Evolutionary conservation across 2,329 filamentous ascomycete genomes (phyloP).

Genomic region (Lasiodiplodia sp.): DNA sequence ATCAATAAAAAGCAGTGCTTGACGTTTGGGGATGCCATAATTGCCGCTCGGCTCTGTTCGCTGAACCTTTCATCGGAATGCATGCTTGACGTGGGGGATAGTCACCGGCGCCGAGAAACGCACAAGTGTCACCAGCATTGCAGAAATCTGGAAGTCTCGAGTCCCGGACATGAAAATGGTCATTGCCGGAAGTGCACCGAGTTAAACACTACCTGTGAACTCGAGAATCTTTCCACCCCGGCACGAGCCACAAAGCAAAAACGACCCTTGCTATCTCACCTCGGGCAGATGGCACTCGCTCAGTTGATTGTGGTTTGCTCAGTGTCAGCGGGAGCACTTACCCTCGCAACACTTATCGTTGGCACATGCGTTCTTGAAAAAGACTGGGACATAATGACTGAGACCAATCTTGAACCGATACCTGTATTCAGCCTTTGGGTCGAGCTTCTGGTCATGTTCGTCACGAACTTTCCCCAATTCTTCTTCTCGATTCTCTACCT

Average conservation of each 20-base stretch:
- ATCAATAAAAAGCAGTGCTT: constrained; percentile 39
- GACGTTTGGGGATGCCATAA: constrained; percentile 42
- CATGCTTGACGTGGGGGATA: constrained; percentile 41
- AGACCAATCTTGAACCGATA: too few relatives aligned
- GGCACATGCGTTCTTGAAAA: not conserved
- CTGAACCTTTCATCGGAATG: constrained; percentile 39
- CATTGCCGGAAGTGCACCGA: constrained; percentile 43
- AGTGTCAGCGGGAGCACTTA: not conserved
- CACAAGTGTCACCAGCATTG: constrained; percentile 43
- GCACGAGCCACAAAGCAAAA: constrained; percentile 42
- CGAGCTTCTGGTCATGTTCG: constrained; percentile 36
- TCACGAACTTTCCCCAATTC: constrained; percentile 40
- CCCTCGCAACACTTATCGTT: not conserved
- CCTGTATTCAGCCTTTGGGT: not conserved
- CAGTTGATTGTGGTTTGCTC: constrained; percentile 34
- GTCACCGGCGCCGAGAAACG: constrained; percentile 33
- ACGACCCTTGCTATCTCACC: constrained; percentile 38
- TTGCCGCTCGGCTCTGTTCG: constrained; percentile 39
- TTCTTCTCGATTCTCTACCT: constrained; percentile 42
- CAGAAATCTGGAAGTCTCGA: constrained; percentile 27
- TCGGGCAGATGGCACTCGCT: constrained; percentile 40
- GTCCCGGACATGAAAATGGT: constrained; percentile 38
- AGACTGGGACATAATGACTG: too few relatives aligned
- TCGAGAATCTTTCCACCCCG: constrained; percentile 35
- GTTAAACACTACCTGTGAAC: constrained; percentile 35